Base-by-base conservation (phyloP, 352 stramenopile genomes). In the Lagenidium giganteum region DNA sequence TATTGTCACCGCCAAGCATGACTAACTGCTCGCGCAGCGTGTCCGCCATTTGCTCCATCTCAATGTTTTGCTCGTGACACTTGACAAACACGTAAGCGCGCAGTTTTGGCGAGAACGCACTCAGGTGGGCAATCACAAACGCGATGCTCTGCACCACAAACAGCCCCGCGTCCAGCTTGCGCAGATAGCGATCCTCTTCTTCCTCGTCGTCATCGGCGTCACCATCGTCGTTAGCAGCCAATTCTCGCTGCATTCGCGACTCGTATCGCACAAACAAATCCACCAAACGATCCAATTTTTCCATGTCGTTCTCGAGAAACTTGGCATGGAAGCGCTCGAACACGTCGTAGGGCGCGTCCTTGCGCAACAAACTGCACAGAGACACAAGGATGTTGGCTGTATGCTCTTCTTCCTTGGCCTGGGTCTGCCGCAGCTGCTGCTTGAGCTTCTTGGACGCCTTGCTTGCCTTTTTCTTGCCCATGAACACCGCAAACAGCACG, bases 401-500 rank as follows among this genome's bases (percentile, higher is more conserved):
- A 29, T 84, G 70, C 38, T 88, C 75, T 42, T 83, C 62, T 32
- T 78, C 54, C 24, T 80, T 68, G 6, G 60, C 50, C 18, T 54
- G 39, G 23, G 37, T 26, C 27, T 44, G 47, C 22, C 67, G 54
- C 14, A 42, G 46, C 18, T 42, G 29, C 18, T 54, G 64, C 25
- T 61, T 72, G 18, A 25, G 39, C 16, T 46, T 35, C 5, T 64
- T 41, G 39, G 66, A 65, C 25, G 29, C 53, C 24, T 60, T 65
- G 9, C 25, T 46, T 3, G 51, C 46, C n/a, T 25, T 53, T 32
- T 75, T 75, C 45, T 75, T 74, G 25, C 80, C 78, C 71, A 91
- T 87, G 22, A 91, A 86, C 2, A 83, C 61, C 3, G 80, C 68
- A 29, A 92, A 92, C 1, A 92, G 13, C 18, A 54, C 62, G 21